Evolutionary conservation across 257 asterid genomes (phyloP).

Genomic region (Solanum sejunctum): DNA sequence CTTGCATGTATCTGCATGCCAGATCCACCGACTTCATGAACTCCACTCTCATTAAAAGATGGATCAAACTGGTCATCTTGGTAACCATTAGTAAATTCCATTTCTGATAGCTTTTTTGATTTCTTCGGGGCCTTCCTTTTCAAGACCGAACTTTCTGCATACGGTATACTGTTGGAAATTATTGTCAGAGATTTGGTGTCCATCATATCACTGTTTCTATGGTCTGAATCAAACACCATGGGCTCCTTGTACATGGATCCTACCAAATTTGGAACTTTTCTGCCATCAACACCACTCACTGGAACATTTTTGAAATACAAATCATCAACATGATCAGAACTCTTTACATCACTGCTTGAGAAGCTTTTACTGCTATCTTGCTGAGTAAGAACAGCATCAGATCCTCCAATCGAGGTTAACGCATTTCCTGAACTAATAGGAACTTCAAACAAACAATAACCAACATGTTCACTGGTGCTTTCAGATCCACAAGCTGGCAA

Average conservation of each 20-base stretch:
- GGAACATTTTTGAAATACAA: background rate
- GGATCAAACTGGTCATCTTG: conserved; percentile 7
- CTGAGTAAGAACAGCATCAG: conserved; percentile 18
- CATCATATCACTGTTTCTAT: background rate
- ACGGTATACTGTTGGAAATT: background rate
- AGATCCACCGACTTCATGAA: background rate
- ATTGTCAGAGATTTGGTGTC: background rate
- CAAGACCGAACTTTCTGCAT: background rate
- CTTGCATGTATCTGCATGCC: background rate
- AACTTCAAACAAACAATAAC: conserved; percentile 43
- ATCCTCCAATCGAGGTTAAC: conserved; percentile 22
- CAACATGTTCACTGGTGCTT: conserved; percentile 27
- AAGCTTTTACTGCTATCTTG: conserved; percentile 42
- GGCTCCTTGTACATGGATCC: background rate
- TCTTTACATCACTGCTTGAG: conserved; percentile 23
- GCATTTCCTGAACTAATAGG: conserved; percentile 43
- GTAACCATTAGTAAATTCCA: conserved; percentile 26
- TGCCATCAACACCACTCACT: background rate
- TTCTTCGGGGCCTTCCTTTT: conserved; percentile 40
- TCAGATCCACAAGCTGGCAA: conserved; percentile 29
- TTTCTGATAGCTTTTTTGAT: conserved; percentile 59
- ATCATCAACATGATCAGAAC: conserved; percentile 14
- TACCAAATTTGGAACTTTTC: background rate
- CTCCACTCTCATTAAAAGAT: background rate
- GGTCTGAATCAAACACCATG: background rate